Conservation (phyloP, 257 asterid genomes). For the Cordia subcordata region DNA sequence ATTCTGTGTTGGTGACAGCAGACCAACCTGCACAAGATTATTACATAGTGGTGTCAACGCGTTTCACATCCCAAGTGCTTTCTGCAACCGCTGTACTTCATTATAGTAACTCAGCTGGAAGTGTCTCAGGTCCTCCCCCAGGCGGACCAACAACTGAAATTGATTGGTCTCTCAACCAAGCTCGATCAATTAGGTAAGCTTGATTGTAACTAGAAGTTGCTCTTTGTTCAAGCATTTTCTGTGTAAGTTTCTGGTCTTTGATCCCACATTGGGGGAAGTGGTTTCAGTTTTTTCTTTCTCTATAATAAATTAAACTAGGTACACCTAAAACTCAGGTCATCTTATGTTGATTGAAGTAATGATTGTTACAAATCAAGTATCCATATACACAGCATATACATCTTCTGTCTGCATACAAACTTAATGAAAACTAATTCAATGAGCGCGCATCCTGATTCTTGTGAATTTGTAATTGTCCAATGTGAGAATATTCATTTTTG, state of each 20-base stretch:
- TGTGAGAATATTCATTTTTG: neutral
- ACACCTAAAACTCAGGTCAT: too few relatives aligned
- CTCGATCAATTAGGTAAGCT: slow-evolving; percentile 22
- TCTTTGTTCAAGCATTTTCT: neutral
- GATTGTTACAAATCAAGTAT: too few relatives aligned
- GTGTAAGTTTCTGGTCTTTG: neutral
- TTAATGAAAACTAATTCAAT: too few relatives aligned
- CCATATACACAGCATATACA: too few relatives aligned
- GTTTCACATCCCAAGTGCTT: slow-evolving; percentile 28
- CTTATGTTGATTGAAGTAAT: too few relatives aligned
- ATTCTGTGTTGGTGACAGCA: slow-evolving; percentile 24
- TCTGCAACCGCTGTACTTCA: slow-evolving; percentile 22
- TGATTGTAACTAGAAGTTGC: neutral
- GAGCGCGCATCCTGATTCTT: too few relatives aligned
- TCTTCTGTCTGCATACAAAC: too few relatives aligned
- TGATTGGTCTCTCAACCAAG: slow-evolving; percentile 31
- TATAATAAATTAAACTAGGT: too few relatives aligned
- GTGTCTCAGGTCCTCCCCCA: slow-evolving; percentile 27
- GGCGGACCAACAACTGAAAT: slow-evolving; percentile 31
- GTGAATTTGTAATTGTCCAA: too few relatives aligned
- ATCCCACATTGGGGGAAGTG: neutral
- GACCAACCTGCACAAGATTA: slow-evolving; percentile 33
- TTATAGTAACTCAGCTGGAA: slow-evolving; percentile 26
- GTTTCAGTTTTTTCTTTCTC: too few relatives aligned
- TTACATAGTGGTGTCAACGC: slow-evolving; percentile 21